Evolutionary conservation across 2,329 filamentous ascomycete species (phyloP).

Genomic region (Pyrenophora seminiperda): DNA sequence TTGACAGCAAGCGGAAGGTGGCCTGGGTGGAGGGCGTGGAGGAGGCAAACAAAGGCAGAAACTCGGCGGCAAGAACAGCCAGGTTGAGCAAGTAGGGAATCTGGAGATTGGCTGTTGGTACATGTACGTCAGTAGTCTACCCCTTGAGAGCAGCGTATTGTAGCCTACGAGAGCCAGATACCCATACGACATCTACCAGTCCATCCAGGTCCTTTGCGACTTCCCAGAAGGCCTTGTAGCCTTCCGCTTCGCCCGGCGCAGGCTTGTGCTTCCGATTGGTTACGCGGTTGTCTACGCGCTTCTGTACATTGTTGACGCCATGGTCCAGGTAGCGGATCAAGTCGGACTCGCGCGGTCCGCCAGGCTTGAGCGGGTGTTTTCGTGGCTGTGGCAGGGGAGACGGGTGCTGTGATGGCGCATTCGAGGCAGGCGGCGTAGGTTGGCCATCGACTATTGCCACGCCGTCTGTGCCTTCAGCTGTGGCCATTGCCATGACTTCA

Average conservation of each 20-base stretch:
- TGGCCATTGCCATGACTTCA: conserved; percentile 13
- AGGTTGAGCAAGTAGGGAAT: conserved; percentile 82
- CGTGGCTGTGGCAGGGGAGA: conserved; percentile 59
- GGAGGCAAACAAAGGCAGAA: conserved; percentile 73
- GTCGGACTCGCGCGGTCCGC: conserved; percentile 63
- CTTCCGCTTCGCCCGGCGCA: conserved; percentile 47
- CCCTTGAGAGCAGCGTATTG: neutral
- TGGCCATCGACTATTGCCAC: conserved; percentile 11
- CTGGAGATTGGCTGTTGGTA: conserved; percentile 70
- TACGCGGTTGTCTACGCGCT: conserved; percentile 37
- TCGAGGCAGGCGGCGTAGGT: conserved; percentile 57
- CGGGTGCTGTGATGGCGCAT: conserved; percentile 47
- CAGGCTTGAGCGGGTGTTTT: conserved; percentile 58
- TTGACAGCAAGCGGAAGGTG: conserved; percentile 73
- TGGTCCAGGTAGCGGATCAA: conserved; percentile 64
- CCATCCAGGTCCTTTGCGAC: conserved; percentile 75
- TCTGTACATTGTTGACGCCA: conserved; percentile 47
- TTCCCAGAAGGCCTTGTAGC: conserved; percentile 69
- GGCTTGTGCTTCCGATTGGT: conserved; percentile 56
- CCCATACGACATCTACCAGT: conserved; percentile 82
- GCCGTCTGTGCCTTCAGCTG: conserved; percentile 3
- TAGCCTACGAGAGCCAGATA: conserved; percentile 79
- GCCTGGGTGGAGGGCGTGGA: conserved; percentile 65
- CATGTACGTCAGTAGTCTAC: neutral
- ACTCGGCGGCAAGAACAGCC: conserved; percentile 72